Evolutionary conservation across 768 basidiomycete genomes (phyloP), one percentile per base, ranked within the genome.

Genomic region (Termitomyces bulborhizus): DNA sequence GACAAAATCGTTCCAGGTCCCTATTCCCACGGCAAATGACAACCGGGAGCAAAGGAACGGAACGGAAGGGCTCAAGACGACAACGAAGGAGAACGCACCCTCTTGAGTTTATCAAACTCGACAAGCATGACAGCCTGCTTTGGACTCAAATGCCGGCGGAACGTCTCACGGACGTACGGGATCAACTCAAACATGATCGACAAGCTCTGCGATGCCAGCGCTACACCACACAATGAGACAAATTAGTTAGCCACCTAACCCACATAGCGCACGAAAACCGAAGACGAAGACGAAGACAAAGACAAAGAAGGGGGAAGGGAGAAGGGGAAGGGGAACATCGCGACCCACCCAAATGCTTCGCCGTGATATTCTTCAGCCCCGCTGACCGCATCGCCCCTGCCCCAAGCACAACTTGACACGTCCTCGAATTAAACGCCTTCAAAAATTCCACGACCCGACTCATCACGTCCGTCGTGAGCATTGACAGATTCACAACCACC

Each of bases 321-420:
- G 5, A 21, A 37, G 2, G 5, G 6, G 36, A 37, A 37, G 36
- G 15, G 16, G 36, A 16, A 34, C 16, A 6, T 13, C 12, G 6
- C 13, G 13, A 65, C 81, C 57, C 59, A 91, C 93, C 94, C 24
- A 99, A 79, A 75, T 99, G 96, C 69, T 93, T 97, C 40, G 97
- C 97, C 0, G 97, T 98, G 66, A 99, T 99, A 67, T 98, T 96
- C 72, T 92, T 98, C 64, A 99, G 72, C 6, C 97, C 97, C 18
- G 97, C 97, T 16, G 92, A 94, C 42, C 94, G 80, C 95, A 98
- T 98, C n/a, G 97, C 97, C 13, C 97, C 97, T 8, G 97, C 97
- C 3, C 97, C 97, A 8, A 99, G 77, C 0, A 99, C 97, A 44
- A 98, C 95, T 68, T 98, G 97, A 70, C 97, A 99, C 2, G 93